phyloP scores from a whole-genome alignment of 2,329 filamentous ascomycete genomes.

The Sclerotinia nivalis region DNA sequence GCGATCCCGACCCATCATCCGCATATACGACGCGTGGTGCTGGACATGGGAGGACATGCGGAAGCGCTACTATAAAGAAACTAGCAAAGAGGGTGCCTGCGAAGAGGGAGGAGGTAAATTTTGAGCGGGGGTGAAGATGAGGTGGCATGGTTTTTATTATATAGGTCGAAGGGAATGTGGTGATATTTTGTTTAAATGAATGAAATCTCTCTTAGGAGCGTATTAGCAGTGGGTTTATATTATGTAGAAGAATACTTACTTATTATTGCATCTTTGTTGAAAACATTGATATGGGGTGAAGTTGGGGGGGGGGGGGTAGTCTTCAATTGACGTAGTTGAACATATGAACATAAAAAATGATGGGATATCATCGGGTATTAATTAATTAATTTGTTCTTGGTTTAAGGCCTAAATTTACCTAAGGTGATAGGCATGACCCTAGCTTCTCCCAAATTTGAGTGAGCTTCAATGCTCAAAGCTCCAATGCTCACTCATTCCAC shows the following conservation, averaged over 20 bases:
- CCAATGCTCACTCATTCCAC: not conserved
- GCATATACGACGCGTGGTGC: constrained; percentile 74
- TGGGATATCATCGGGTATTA: not conserved
- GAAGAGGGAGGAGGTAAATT: constrained; percentile 91
- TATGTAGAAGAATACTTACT: not conserved
- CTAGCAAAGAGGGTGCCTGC: constrained; percentile 86
- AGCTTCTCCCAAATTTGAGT: not conserved
- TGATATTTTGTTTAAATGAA: constrained; percentile 26
- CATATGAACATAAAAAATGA: not conserved
- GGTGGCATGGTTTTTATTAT: constrained; percentile 65
- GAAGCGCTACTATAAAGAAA: constrained; percentile 88
- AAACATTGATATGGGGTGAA: not conserved
- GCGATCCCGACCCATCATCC: constrained; percentile 50
- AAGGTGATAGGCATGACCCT: not conserved
- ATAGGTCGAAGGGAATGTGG: constrained; percentile 26
- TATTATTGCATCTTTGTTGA: not conserved
- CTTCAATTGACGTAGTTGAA: not conserved
- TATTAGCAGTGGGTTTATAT: not conserved
- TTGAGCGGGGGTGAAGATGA: constrained; percentile 87
- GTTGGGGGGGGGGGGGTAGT: not conserved
- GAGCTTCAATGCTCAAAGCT: no score
- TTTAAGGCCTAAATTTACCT: not conserved
- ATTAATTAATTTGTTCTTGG: not conserved
- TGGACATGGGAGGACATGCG: constrained; percentile 89
- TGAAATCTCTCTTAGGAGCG: not conserved